Percentiles rank a stretch among this genome's conserved stretches.
These are phyloP conservation scores for Colletotrichum graminicola DNA, from an alignment of 2,329 filamentous ascomycete genomes.

Conservation along the genomic window DNA sequence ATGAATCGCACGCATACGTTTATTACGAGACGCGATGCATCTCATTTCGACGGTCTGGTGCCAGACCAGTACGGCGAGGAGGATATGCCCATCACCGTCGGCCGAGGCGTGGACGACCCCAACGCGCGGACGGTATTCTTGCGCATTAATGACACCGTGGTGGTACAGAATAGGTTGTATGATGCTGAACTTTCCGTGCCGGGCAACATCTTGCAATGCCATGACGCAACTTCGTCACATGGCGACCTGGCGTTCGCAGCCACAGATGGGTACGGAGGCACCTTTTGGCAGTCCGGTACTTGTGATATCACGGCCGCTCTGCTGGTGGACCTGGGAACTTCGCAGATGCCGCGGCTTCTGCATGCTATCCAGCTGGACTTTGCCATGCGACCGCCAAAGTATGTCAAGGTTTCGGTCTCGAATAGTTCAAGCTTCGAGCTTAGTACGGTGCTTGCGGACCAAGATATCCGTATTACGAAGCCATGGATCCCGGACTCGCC, in stretches of 20 bases:
- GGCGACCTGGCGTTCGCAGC: neutral
- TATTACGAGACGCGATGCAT: constrained; percentile 31
- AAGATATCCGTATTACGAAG: neutral
- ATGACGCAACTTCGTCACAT: neutral
- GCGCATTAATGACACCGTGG: neutral
- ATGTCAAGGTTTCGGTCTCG: neutral
- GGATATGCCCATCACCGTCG: constrained; percentile 22
- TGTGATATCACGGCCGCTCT: neutral
- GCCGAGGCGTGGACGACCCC: constrained; percentile 20
- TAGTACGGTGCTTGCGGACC: neutral
- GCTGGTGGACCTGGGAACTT: neutral
- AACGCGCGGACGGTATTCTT: constrained; percentile 13
- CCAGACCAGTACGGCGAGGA: constrained; percentile 10
- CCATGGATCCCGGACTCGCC: neutral
- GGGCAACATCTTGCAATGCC: neutral
- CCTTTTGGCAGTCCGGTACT: neutral
- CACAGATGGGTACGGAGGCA: neutral
- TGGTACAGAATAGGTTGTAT: neutral
- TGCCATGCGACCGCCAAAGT: neutral
- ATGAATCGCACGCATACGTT: constrained; percentile 47
- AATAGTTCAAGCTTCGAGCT: neutral
- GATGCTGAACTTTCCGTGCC: neutral
- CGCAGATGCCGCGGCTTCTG: neutral
- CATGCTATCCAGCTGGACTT: neutral
- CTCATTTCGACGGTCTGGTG: constrained; percentile 18